Evolutionary conservation across 208 protist genomes (phyloP).

Genomic region (Tritrichomonas musculus): DNA sequence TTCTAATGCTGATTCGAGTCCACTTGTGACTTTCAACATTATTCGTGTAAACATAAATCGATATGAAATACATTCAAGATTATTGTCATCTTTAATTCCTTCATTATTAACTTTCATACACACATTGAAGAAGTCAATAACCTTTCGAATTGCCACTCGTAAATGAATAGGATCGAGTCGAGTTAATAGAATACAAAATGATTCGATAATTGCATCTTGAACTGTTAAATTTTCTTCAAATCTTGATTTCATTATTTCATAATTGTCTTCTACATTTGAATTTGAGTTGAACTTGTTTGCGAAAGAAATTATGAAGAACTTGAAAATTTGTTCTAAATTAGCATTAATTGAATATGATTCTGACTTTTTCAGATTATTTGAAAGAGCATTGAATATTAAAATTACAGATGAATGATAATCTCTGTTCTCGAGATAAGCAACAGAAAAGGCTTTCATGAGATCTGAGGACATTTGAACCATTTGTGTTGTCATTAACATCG

Average conservation of each 20-base stretch:
- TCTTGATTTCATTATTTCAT: too few species aligned
- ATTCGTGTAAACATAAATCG: neutral
- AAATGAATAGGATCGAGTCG: neutral
- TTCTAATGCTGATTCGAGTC: neutral
- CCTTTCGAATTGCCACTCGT: neutral
- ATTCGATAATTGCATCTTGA: neutral
- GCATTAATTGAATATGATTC: neutral
- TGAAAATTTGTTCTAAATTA: neutral
- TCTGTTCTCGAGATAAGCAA: neutral
- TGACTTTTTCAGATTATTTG: neutral
- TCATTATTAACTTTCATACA: neutral
- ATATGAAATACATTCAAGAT: neutral
- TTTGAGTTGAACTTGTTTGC: neutral
- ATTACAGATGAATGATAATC: neutral
- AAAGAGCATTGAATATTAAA: neutral
- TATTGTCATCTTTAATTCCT: too few species aligned
- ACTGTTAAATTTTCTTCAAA: neutral
- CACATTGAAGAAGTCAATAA: neutral
- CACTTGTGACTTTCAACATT: neutral
- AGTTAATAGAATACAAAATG: neutral
- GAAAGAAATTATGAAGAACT: slow-evolving; percentile 10
- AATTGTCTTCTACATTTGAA: too few species aligned
- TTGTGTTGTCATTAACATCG: neutral
- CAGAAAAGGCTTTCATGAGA: neutral
- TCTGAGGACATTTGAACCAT: neutral